Percentiles rank a stretch among this genome's conserved stretches.
Conservation (phyloP, 805 yeast genomes). For the Suhomyces pyralidae region DNA sequence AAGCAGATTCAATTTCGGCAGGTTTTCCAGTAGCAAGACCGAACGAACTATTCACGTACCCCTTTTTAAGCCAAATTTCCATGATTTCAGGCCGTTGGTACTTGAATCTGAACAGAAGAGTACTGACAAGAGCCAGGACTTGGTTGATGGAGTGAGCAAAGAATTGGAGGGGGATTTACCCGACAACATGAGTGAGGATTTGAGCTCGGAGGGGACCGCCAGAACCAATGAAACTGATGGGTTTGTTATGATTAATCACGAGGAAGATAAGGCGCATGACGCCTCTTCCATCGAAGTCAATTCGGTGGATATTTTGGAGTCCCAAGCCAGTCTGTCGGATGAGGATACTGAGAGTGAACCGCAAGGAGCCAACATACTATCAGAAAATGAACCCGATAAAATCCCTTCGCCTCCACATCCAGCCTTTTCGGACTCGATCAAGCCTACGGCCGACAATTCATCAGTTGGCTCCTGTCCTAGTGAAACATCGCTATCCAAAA, state of each 20-base stretch:
- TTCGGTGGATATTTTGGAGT: background rate
- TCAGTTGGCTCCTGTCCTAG: conserved; percentile 7
- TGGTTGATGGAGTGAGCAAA: conserved; percentile 4
- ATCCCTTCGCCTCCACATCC: conserved; percentile 14
- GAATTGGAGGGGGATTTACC: background rate
- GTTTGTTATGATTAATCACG: conserved; percentile 17
- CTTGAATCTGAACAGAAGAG: conserved; percentile 27
- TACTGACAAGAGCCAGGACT: conserved; percentile 13
- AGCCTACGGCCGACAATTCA: conserved; percentile 20
- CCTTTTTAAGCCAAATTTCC: conserved; percentile 38
- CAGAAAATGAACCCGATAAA: conserved; percentile 10
- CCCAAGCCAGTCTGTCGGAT: conserved; percentile 21
- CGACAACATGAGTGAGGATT: conserved; percentile 5
- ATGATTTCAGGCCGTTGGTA: conserved; percentile 29
- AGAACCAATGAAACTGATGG: conserved; percentile 15
- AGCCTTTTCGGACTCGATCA: conserved; percentile 15
- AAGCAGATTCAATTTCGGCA: conserved; percentile 1
- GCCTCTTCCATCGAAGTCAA: background rate
- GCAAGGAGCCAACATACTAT: conserved; percentile 13
- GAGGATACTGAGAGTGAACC: conserved; percentile 29
- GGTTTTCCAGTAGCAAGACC: background rate
- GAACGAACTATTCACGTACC: conserved; percentile 45
- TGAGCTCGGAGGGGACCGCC: conserved; percentile 3
- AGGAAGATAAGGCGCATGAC: conserved; percentile 1
- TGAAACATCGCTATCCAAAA: background rate